Evolutionary conservation across 257 asterid genomes (phyloP), one percentile per base, ranked within the genome.

Genomic region (Solanum appendiculatum): DNA sequence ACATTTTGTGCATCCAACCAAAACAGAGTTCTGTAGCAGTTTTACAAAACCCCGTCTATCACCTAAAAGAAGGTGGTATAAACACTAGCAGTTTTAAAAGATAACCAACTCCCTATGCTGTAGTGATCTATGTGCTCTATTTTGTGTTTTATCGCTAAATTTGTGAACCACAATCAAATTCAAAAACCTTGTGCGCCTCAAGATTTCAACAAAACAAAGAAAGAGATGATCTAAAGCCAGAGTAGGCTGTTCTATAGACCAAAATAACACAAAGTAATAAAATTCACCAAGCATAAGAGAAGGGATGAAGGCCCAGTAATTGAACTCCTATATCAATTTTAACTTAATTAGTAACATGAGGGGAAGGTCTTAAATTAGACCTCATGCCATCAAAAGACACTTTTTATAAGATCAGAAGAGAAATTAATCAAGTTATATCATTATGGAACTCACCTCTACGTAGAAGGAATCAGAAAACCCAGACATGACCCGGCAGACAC

Each of bases 401-500:
- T 25, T 78, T 78, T 44, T 18, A 27, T 29, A 9, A 80, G 68
- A 80, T 80, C 14, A 46, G 42, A 20, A 31, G 9, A 80, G n/a
- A 70, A 56, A 29, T 46, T 77, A 27, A 18, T 46, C 29, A 80
- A 29, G 29, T 48, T 27, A 84, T 84, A 37, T 84, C 42, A 5
- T 18, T n/a, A 84, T 8, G 69, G 63, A 23, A 46, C 31, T 29
- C 91, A 92, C 99, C 99, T 96, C 94, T 64, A 18, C 89, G 87
- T 96, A 96, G 77, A 96, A 96, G 85, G 96, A 93, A 89, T 96
- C 99, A 44, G 99, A 95, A 90, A 96, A 93, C 87, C 97, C 98
- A 51, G 98, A 95, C 98, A 93, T 95, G 88, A 94, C 99, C 25
- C 99, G 97, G 89, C 99, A 95, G 20, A 96, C 98, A 33, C 99